phyloP scores from a whole-genome alignment of 768 basidiomycete species.

The Pleurotus pulmonarius region DNA sequence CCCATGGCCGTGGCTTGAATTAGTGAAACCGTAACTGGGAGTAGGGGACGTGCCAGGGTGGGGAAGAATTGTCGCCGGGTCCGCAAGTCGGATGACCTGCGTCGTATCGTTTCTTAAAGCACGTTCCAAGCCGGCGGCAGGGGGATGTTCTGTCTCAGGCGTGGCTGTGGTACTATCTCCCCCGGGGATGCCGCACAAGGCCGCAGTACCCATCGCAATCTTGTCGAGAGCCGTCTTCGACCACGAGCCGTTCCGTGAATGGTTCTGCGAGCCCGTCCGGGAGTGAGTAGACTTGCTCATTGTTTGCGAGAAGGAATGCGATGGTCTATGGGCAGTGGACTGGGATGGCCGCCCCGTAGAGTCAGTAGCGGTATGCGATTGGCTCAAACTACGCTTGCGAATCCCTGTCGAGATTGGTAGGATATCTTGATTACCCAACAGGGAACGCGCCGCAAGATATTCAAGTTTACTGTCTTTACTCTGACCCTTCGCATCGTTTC shows the following conservation, averaged over 20 bases:
- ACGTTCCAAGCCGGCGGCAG: slow-evolving; percentile 28
- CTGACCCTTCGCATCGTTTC: slow-evolving; percentile 17
- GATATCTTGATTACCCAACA: slow-evolving; percentile 60
- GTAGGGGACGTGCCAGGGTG: background rate
- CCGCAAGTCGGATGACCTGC: slow-evolving; percentile 36
- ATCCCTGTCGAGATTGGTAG: slow-evolving; percentile 36
- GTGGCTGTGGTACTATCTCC: slow-evolving; percentile 7
- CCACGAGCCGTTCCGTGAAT: slow-evolving; percentile 42
- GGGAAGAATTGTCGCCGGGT: slow-evolving; percentile 32
- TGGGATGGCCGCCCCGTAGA: slow-evolving; percentile 1
- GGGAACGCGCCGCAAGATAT: slow-evolving; percentile 61
- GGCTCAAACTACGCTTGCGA: slow-evolving; percentile 10
- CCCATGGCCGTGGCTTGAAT: slow-evolving; percentile 6
- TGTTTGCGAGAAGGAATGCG: slow-evolving; percentile 34
- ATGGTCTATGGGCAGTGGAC: slow-evolving; percentile 27
- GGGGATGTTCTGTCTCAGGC: slow-evolving; percentile 11
- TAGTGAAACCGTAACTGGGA: slow-evolving; percentile 18
- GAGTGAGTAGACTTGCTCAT: slow-evolving; percentile 29
- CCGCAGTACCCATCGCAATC: slow-evolving; percentile 30
- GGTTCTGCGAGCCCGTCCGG: slow-evolving; percentile 20
- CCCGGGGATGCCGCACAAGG: slow-evolving; percentile 20
- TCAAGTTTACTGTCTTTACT: slow-evolving; percentile 36
- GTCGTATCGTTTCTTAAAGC: slow-evolving; percentile 36
- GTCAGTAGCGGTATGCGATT: slow-evolving; percentile 11
- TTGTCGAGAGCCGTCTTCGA: slow-evolving; percentile 34